These are phyloP conservation scores for Ceratocystis ficicola DNA, from an alignment of 2,329 filamentous ascomycete genomes.

Conservation along the genomic window DNA sequence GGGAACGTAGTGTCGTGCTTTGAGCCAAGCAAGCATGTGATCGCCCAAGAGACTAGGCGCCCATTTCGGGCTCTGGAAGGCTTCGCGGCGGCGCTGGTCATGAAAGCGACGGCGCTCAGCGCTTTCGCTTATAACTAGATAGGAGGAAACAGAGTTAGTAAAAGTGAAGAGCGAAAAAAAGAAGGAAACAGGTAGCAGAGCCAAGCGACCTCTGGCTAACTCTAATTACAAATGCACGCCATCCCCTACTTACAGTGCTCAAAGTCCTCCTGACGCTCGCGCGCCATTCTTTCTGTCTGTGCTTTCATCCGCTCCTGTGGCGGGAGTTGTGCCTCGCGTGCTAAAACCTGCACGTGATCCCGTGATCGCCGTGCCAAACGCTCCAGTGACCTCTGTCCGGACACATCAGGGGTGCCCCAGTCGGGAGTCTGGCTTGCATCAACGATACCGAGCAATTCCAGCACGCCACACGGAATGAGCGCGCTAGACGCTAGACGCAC, in stretches of 20 bases:
- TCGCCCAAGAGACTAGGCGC: slow-evolving; percentile 37
- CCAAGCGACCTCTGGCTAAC: neutral
- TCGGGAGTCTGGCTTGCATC: slow-evolving; percentile 41
- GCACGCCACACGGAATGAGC: slow-evolving; percentile 46
- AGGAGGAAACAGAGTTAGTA: neutral
- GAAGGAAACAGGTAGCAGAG: neutral
- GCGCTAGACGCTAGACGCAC: slow-evolving; percentile 40
- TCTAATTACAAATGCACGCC: neutral
- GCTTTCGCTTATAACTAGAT: slow-evolving; percentile 28
- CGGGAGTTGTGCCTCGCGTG: slow-evolving; percentile 35
- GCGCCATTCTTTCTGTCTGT: slow-evolving; percentile 31
- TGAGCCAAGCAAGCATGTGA: slow-evolving; percentile 36
- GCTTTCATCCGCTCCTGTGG: slow-evolving; percentile 34
- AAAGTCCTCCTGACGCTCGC: slow-evolving; percentile 35
- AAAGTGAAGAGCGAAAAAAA: neutral
- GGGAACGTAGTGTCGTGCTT: slow-evolving; percentile 26
- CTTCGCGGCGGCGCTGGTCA: slow-evolving; percentile 38
- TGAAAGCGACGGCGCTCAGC: slow-evolving; percentile 33
- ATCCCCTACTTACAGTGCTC: slow-evolving; percentile 34
- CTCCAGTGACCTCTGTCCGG: slow-evolving; percentile 31
- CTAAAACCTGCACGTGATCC: slow-evolving; percentile 34
- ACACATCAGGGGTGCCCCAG: slow-evolving; percentile 38
- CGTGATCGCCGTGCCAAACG: slow-evolving; percentile 29
- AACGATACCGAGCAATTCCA: slow-evolving; percentile 43
- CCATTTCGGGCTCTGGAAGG: slow-evolving; percentile 44